Base-by-base conservation (phyloP, 1,284 basidiomycete genomes). In the Ceratobasidium sp. region DNA sequence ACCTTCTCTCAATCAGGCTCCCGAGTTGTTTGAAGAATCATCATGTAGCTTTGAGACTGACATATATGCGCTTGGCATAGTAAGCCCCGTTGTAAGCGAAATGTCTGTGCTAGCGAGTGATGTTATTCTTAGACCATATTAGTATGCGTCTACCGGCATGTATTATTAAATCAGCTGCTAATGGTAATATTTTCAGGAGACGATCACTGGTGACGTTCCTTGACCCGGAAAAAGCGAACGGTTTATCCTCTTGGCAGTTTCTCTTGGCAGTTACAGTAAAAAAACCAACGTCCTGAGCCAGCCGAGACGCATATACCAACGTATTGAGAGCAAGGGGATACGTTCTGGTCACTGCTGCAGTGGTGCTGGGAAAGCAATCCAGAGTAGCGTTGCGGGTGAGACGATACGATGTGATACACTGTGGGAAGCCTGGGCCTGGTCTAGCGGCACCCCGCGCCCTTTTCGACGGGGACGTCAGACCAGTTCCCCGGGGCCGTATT, bases 311-410 rank as follows among this genome's bases (percentile, higher is more conserved):
- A 36, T 41, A 45, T 70, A 14, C 67, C 67, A 16, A 9, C 9
- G 1, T 5, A 59, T 9, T 21, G 18, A 21, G 18, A 46, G n/a
- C 43, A 59, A 12, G 53, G 53, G 4, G 57, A 70, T 12, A 18
- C n/a, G 4, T 30, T 59, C 12, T 70, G 67, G 67, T 48, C 41
- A 10, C n/a, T 70, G 6, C 65, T 70, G 10, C 53, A 23, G n/a
- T 3, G 23, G 32, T 70, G 65, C 43, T 70, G 65, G 65, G 52
- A 30, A 21, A 18, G 30, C n/a, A n/a, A n/a, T n/a, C n/a, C n/a
- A n/a, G n/a, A n/a, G n/a, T n/a, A n/a, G n/a, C n/a, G n/a, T n/a
- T n/a, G n/a, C n/a, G n/a, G n/a, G n/a, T n/a, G n/a, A n/a, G n/a
- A n/a, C n/a, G n/a, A n/a, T n/a, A n/a, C n/a, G n/a, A n/a, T n/a